These are phyloP conservation scores for Coccomyxa subellipsoidea DNA, from an alignment of 163 green algal genomes.

Conservation along the genomic window DNA sequence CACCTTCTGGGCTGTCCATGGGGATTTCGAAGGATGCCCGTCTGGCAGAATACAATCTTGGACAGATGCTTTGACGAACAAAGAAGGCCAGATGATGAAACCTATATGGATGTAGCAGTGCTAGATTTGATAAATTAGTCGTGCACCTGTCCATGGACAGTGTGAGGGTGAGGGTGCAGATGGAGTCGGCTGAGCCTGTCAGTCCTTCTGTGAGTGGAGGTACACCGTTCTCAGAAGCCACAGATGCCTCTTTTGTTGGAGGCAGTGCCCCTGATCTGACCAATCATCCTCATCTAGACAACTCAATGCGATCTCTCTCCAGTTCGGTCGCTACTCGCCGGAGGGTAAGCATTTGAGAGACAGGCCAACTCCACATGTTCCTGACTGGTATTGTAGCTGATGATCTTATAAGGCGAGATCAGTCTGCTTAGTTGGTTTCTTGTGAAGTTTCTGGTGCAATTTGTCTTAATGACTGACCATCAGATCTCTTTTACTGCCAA, in stretches of 20 bases:
- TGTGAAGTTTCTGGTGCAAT: too few species aligned
- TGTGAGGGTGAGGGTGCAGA: background rate
- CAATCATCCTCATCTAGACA: constrained; percentile 2
- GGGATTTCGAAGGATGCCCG: background rate
- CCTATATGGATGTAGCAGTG: too few species aligned
- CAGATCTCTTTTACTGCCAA: background rate
- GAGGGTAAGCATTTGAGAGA: background rate
- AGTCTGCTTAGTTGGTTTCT: too few species aligned
- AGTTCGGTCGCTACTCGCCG: background rate
- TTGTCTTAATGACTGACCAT: too few species aligned
- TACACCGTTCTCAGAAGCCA: background rate
- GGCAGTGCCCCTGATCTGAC: background rate
- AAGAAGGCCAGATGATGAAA: too few species aligned
- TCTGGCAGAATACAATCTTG: background rate
- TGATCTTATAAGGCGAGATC: too few species aligned
- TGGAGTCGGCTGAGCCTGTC: background rate
- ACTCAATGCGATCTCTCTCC: background rate
- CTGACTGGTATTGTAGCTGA: too few species aligned
- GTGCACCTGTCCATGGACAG: too few species aligned
- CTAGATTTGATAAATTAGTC: too few species aligned
- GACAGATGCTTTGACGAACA: background rate
- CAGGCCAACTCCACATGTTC: too few species aligned
- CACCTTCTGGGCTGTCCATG: background rate
- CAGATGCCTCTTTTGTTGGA: background rate
- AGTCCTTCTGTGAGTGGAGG: background rate